Percentiles rank a stretch among this genome's conserved stretches.
phyloP scores from a whole-genome alignment of 805 yeast species.

The Monosporozyma unispora region DNA sequence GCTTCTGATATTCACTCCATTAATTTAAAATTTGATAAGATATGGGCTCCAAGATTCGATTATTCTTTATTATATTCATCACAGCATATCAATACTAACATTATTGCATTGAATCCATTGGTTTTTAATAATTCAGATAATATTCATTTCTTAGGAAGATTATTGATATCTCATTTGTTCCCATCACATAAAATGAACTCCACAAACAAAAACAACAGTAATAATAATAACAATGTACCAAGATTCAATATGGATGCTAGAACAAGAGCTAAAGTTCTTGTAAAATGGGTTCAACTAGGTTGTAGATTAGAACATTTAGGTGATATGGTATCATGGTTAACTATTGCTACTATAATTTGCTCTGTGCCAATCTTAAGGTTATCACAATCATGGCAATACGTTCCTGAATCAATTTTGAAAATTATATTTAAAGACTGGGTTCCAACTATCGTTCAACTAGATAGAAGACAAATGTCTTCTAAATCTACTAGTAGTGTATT shows the following conservation, averaged over 20 bases:
- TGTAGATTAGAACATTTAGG: constrained; percentile 68
- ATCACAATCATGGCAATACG: constrained; percentile 63
- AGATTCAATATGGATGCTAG: constrained; percentile 6
- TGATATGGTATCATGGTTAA: constrained; percentile 91
- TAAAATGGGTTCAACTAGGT: constrained; percentile 83
- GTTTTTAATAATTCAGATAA: constrained; percentile 58
- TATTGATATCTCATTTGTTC: constrained; percentile 62
- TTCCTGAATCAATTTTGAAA: constrained; percentile 49
- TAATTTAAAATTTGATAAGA: constrained; percentile 51
- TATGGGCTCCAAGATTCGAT: constrained; percentile 78
- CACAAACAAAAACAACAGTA: background rate
- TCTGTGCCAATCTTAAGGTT: constrained; percentile 75
- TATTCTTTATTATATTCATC: constrained; percentile 60
- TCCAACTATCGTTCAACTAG: constrained; percentile 82
- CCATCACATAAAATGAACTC: constrained; percentile 9
- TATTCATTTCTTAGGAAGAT: constrained; percentile 69
- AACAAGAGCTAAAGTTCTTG: constrained; percentile 54
- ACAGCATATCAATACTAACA: constrained; percentile 22
- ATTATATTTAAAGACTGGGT: constrained; percentile 78
- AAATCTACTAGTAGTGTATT: constrained; percentile 47
- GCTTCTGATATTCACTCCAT: constrained; percentile 59
- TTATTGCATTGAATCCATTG: constrained; percentile 55
- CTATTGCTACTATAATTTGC: constrained; percentile 74
- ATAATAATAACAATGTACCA: background rate
- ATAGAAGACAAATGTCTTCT: constrained; percentile 57